Evolutionary conservation across 1,284 basidiomycete species (phyloP).

Genomic region (Moniliophthora roreri): DNA sequence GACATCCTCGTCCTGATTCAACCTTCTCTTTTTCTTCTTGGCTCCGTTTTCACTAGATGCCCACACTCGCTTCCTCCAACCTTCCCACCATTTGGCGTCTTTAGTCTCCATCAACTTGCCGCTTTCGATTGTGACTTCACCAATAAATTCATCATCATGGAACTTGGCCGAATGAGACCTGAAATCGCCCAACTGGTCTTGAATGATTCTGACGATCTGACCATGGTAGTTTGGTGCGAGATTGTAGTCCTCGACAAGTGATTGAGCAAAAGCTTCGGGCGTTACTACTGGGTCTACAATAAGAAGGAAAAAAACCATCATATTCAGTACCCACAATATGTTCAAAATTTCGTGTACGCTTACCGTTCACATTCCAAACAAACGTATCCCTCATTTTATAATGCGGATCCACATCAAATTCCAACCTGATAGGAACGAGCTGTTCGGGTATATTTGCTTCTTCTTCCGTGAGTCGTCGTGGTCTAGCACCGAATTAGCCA

Average conservation of each 20-base stretch:
- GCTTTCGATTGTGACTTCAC: constrained; percentile 23
- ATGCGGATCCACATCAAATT: constrained; percentile 86
- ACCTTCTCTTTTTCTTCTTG: constrained; percentile 25
- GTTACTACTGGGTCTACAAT: constrained; percentile 80
- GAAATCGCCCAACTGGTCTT: constrained; percentile 85
- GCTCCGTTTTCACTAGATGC: constrained; percentile 30
- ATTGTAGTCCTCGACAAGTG: constrained; percentile 89
- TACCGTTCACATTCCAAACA: constrained; percentile 94
- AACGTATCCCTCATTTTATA: constrained; percentile 95
- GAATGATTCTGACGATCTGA: constrained; percentile 82
- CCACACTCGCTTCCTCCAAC: constrained; percentile 60
- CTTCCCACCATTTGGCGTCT: constrained; percentile 65
- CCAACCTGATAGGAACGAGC: constrained; percentile 91
- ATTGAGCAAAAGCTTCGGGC: constrained; percentile 88
- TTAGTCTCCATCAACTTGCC: constrained; percentile 28
- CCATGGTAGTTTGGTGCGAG: constrained; percentile 72
- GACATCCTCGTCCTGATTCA: constrained; percentile 27
- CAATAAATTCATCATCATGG: constrained; percentile 41
- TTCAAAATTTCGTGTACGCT: too few species aligned
- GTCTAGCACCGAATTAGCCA: constrained; percentile 37
- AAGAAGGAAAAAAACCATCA: too few species aligned
- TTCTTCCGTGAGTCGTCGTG: constrained; percentile 56
- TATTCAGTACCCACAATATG: too few species aligned
- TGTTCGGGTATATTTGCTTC: constrained; percentile 69
- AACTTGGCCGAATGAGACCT: constrained; percentile 58